Percentiles rank a stretch among this genome's conserved stretches.
These are phyloP conservation scores for Chytriomyces sp. DNA, from an alignment of 192 early-diverging fungal genomes.

Conservation along the genomic window DNA sequence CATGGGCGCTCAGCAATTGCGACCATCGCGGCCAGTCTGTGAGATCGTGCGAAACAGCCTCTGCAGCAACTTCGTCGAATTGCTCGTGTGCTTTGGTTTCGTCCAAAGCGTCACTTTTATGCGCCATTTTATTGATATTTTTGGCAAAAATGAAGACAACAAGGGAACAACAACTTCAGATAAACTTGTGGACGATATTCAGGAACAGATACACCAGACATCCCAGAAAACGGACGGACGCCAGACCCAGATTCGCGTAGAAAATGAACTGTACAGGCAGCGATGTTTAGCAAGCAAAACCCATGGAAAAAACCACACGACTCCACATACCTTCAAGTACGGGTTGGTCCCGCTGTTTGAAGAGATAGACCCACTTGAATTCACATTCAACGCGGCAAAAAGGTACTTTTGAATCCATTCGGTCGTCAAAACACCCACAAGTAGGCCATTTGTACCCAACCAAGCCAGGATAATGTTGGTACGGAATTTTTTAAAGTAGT, in stretches of 20 bases:
- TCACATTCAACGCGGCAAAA: slow-evolving; percentile 22
- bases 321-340: slow-evolving; percentile 51
- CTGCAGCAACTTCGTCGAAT: background rate
- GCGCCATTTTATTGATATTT: background rate
- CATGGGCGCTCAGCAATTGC: background rate
- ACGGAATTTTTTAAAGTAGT: slow-evolving; percentile 53
- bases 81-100: background rate
- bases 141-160: background rate
- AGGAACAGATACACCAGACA: slow-evolving; percentile 73
- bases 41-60: background rate
- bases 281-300: background rate
- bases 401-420: slow-evolving; percentile 19
- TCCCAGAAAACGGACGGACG: slow-evolving; percentile 78
- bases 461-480: slow-evolving; percentile 55
- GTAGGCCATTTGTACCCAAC: slow-evolving; percentile 46
- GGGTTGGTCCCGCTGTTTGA: slow-evolving; percentile 54
- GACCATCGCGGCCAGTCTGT: slow-evolving; percentile 17
- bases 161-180: background rate
- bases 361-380: slow-evolving; percentile 15
- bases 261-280: slow-evolving; percentile 68
- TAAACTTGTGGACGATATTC: slow-evolving; percentile 49
- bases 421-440: slow-evolving; percentile 51
- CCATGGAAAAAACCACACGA: background rate
- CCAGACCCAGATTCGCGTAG: slow-evolving; percentile 79
- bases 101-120: background rate